Evolutionary conservation across 257 asterid genomes (phyloP).

Genomic region (Rehmannia glutinosa): DNA sequence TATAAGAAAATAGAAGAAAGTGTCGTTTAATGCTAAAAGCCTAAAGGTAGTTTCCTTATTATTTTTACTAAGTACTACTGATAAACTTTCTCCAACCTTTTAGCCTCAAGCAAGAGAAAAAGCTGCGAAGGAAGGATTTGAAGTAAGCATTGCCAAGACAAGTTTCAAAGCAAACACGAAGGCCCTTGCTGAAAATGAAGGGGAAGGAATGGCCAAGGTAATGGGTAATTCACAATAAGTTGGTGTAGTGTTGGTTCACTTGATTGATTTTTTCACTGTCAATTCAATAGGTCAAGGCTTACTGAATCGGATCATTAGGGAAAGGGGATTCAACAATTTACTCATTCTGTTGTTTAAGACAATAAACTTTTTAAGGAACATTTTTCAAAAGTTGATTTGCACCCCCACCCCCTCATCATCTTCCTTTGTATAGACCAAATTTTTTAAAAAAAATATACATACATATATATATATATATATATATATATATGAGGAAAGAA

Average conservation of each 20-base stretch:
- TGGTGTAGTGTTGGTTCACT: slow-evolving; percentile 9
- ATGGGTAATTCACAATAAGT: slow-evolving; percentile 16
- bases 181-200: slow-evolving; percentile 96
- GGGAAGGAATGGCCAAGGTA: slow-evolving; percentile 95
- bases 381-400: background rate
- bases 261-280: slow-evolving; percentile 1
- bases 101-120: slow-evolving; percentile 97
- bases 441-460: no score
- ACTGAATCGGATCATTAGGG: background rate
- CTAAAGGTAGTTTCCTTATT: slow-evolving; percentile 5
- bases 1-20: background rate
- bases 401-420: no score
- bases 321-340: background rate
- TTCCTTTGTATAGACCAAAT: no score
- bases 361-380: background rate
- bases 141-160: slow-evolving; percentile 74
- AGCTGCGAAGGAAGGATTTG: slow-evolving; percentile 87
- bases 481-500: background rate
- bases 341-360: background rate
- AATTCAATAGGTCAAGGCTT: background rate
- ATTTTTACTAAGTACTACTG: slow-evolving; percentile 4
- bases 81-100: slow-evolving; percentile 17
- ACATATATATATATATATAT: no score
- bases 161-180: slow-evolving; percentile 95
- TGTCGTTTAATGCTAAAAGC: slow-evolving; percentile 15